A percentile compares a stretch with the other conserved stretches of the same genome.
These are phyloP conservation scores for Clonostachys chloroleuca DNA, from an alignment of 2,329 filamentous ascomycete species.

Conservation along the genomic window DNA sequence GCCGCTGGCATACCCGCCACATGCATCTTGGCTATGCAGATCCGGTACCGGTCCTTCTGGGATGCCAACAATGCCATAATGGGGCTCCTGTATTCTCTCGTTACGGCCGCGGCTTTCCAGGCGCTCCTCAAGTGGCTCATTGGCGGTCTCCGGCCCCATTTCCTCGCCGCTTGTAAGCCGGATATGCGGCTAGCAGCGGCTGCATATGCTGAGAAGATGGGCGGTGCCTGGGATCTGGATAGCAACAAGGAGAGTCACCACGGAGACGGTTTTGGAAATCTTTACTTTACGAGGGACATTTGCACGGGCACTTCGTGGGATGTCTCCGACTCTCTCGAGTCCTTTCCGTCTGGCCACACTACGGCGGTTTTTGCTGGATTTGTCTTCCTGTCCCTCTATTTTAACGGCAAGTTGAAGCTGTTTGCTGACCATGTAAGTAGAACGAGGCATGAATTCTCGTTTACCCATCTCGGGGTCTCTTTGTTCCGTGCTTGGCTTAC, in stretches of 20 bases:
- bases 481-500: conserved; percentile 44
- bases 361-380: conserved; percentile 71
- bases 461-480: too few relatives aligned
- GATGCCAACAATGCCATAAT: conserved; percentile 59
- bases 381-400: conserved; percentile 66
- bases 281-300: background rate
- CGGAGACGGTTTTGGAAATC: background rate
- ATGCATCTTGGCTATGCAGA: conserved; percentile 51
- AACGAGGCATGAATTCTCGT: too few relatives aligned
- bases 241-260: too few relatives aligned
- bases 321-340: conserved; percentile 16
- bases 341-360: conserved; percentile 70
- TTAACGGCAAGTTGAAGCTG: conserved; percentile 76
- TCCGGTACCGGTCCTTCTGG: conserved; percentile 53
- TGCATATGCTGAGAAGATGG: background rate
- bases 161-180: conserved; percentile 61
- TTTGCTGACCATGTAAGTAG: background rate
- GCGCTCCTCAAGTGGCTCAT: conserved; percentile 64
- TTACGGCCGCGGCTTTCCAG: conserved; percentile 58
- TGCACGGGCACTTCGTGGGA: background rate
- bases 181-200: background rate
- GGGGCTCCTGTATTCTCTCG: conserved; percentile 55
- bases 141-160: conserved; percentile 68
- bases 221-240: background rate
- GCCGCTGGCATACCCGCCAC: conserved; percentile 52